Evolutionary conservation across 345 rosid genomes (phyloP).

Genomic region (Noccaea bulbosa): DNA sequence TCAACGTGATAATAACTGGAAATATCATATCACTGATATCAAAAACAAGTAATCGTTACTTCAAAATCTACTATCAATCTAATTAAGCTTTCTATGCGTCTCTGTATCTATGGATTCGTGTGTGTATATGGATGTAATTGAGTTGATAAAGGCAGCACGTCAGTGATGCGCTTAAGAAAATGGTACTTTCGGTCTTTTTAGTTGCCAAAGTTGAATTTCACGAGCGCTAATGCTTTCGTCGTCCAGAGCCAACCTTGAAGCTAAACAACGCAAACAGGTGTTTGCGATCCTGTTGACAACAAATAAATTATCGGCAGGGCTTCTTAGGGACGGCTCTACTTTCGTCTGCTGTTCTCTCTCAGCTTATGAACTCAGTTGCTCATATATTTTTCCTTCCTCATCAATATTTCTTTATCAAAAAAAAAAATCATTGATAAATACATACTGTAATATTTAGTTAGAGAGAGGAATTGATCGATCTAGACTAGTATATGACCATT

Average conservation of each 20-base stretch:
- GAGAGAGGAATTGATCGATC: no score
- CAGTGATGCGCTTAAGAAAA: conserved; percentile 46
- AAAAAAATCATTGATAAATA: no score
- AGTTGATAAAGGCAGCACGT: conserved; percentile 36
- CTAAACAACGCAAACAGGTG: no score
- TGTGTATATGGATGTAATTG: neutral
- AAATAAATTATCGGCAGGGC: no score
- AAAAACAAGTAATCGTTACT: neutral
- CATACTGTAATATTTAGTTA: no score
- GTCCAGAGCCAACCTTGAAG: no score
- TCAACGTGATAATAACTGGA: no score
- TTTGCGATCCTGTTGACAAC: no score
- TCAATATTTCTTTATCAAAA: neutral
- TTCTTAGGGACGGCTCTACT: no score
- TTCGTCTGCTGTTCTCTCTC: conserved; percentile 2
- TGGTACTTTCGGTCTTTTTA: conserved; percentile 49
- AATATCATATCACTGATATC: no score
- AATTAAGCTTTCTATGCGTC: neutral
- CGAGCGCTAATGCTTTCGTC: conserved; percentile 47
- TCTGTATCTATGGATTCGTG: neutral
- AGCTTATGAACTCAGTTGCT: conserved; percentile 46
- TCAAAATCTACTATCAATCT: neutral
- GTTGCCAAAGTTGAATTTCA: conserved; percentile 41
- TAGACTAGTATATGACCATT: no score
- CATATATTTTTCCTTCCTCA: conserved; percentile 7